These are phyloP conservation scores for Forsythia viridissima DNA, from an alignment of 257 asterid genomes.

Conservation along the genomic window DNA sequence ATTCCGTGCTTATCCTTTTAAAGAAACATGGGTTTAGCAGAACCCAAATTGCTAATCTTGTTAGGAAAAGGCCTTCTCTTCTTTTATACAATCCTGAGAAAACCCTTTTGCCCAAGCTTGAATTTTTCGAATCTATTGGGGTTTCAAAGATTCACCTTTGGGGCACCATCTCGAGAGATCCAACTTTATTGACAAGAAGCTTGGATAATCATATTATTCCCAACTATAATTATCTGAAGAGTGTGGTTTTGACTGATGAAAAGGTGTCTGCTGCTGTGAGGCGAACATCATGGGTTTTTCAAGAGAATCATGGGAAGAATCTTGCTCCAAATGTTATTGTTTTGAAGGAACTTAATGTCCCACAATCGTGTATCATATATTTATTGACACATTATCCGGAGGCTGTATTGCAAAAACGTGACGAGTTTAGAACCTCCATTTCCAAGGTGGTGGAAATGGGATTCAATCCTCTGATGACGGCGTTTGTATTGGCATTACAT, in stretches of 20 bases:
- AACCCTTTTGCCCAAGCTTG: slow-evolving; percentile 27
- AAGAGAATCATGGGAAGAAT: background rate
- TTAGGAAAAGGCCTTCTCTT: slow-evolving; percentile 2
- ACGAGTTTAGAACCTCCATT: background rate
- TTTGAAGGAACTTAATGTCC: background rate
- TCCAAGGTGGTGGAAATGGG: slow-evolving; percentile 3
- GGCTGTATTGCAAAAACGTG: background rate
- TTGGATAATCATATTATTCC: slow-evolving; percentile 23
- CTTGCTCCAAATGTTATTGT: slow-evolving; percentile 6
- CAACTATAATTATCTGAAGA: background rate
- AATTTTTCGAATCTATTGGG: slow-evolving; percentile 26
- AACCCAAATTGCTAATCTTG: background rate
- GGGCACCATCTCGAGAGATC: background rate
- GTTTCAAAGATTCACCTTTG: background rate
- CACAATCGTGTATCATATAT: background rate
- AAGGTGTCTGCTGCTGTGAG: background rate
- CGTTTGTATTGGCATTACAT: background rate
- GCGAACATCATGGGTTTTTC: background rate
- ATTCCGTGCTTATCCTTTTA: background rate
- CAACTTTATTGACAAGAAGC: slow-evolving; percentile 23
- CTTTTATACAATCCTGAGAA: slow-evolving; percentile 20
- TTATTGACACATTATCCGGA: background rate
- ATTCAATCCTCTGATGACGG: background rate
- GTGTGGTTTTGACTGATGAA: background rate
- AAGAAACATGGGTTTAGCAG: slow-evolving; percentile 10